Evolutionary conservation across 441 rosid species (phyloP).

Genomic region (Populus hybrid): DNA sequence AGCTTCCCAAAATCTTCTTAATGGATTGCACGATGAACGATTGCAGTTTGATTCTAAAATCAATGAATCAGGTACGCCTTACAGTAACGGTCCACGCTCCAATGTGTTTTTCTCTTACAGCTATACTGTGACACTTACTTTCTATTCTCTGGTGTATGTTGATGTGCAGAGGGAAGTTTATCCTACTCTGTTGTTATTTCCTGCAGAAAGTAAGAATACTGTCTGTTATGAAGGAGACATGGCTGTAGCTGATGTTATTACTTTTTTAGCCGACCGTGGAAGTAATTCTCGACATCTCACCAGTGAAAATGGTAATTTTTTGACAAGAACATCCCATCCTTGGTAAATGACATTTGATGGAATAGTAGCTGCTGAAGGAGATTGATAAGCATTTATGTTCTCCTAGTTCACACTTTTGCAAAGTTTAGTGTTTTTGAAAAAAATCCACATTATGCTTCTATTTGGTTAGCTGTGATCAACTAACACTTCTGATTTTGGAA

Average conservation of each 20-base stretch:
- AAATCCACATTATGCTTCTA: no score
- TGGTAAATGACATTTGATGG: neutral
- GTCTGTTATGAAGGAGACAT: slow-evolving; percentile 67
- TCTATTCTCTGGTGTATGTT: slow-evolving; percentile 13
- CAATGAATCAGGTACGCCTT: slow-evolving; percentile 56
- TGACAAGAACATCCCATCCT: neutral
- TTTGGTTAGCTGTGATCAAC: neutral
- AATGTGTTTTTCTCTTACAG: neutral
- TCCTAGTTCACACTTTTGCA: neutral
- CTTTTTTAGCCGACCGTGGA: slow-evolving; percentile 70
- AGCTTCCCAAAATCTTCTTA: slow-evolving; percentile 63
- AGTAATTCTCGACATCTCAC: slow-evolving; percentile 51
- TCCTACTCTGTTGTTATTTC: slow-evolving; percentile 82
- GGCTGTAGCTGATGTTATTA: slow-evolving; percentile 61
- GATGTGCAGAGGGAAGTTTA: slow-evolving; percentile 75
- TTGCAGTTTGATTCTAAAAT: slow-evolving; percentile 69
- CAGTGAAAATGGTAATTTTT: slow-evolving; percentile 47
- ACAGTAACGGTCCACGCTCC: neutral
- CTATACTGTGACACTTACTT: neutral
- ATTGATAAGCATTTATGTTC: neutral
- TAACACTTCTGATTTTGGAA: neutral
- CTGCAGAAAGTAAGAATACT: slow-evolving; percentile 62
- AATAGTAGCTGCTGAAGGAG: slow-evolving; percentile 1
- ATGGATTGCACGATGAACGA: slow-evolving; percentile 95
- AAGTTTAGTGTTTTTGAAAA: neutral